phyloP scores from a whole-genome alignment of 768 basidiomycete species.

The Podaxis carcinomalis region DNA sequence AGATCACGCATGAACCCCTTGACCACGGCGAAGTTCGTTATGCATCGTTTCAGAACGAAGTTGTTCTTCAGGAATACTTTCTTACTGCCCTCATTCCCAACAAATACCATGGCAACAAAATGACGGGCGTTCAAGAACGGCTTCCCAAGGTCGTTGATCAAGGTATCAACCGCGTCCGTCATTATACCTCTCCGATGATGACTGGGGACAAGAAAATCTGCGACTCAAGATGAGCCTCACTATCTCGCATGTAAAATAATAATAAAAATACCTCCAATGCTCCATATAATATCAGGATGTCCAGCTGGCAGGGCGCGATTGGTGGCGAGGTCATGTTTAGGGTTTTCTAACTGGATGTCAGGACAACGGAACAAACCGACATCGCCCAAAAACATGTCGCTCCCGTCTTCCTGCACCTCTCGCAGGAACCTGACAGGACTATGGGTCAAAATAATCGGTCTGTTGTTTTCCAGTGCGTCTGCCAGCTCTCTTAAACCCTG shows the following conservation, averaged over 20 bases:
- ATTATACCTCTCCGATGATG: slow-evolving; percentile 72
- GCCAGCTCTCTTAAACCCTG: slow-evolving; percentile 26
- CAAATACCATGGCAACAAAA: slow-evolving; percentile 40
- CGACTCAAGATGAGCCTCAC: neutral
- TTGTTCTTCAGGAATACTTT: slow-evolving; percentile 68
- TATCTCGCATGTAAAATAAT: neutral
- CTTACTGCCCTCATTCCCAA: slow-evolving; percentile 55
- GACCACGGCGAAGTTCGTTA: slow-evolving; percentile 33
- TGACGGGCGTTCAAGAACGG: slow-evolving; percentile 56
- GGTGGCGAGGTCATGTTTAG: slow-evolving; percentile 21
- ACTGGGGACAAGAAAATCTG: slow-evolving; percentile 57
- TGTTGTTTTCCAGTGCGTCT: slow-evolving; percentile 16
- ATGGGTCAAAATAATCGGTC: slow-evolving; percentile 30
- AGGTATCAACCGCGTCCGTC: slow-evolving; percentile 53
- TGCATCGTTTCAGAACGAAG: slow-evolving; percentile 36
- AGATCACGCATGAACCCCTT: slow-evolving; percentile 33
- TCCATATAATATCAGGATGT: slow-evolving; percentile 57
- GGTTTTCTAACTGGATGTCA: slow-evolving; percentile 17
- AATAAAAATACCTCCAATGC: slow-evolving; percentile 45
- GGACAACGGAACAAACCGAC: slow-evolving; percentile 31
- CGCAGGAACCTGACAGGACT: slow-evolving; percentile 50
- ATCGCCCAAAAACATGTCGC: slow-evolving; percentile 51
- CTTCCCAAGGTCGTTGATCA: slow-evolving; percentile 58
- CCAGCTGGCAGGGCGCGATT: slow-evolving; percentile 40
- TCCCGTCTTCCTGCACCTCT: slow-evolving; percentile 53